A percentile compares a stretch with the other conserved stretches of the same genome.
phyloP scores from a whole-genome alignment of 768 basidiomycete species.

The Pulveroboletus ravenelii region DNA sequence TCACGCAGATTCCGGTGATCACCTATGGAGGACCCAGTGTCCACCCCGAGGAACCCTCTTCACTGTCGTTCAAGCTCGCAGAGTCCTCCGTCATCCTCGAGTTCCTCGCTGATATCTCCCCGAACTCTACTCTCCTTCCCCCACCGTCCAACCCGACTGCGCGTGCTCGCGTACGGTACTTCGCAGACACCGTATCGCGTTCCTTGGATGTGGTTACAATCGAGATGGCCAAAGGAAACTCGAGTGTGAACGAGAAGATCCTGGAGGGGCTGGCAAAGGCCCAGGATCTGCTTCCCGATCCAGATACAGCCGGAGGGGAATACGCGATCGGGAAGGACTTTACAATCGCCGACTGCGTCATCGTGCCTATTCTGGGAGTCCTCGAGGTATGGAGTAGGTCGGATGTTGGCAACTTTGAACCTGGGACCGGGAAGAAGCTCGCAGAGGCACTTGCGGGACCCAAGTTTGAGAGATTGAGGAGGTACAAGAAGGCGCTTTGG shows the following conservation, averaged over 20 bases:
- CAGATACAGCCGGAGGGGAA: slow-evolving; percentile 38
- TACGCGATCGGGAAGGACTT: slow-evolving; percentile 38
- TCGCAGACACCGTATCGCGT: slow-evolving; percentile 48
- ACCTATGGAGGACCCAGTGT: slow-evolving; percentile 54
- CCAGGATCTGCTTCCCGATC: slow-evolving; percentile 19
- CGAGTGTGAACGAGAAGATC: slow-evolving; percentile 23
- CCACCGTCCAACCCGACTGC: slow-evolving; percentile 39
- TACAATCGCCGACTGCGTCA: slow-evolving; percentile 55
- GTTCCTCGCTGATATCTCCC: slow-evolving; percentile 58
- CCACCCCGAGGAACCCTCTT: slow-evolving; percentile 51
- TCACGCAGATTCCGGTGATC: slow-evolving; percentile 48
- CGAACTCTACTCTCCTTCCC: slow-evolving; percentile 45
- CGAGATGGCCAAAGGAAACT: background rate
- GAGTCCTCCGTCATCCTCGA: slow-evolving; percentile 64
- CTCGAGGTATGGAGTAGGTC: slow-evolving; percentile 39
- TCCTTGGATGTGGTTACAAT: slow-evolving; percentile 1
- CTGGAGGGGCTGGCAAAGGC: background rate
- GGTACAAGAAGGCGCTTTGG: slow-evolving; percentile 45
- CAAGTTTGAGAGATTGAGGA: slow-evolving; percentile 44
- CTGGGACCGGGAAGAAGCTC: slow-evolving; percentile 42
- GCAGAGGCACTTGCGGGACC: slow-evolving; percentile 37
- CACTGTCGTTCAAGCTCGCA: slow-evolving; percentile 53
- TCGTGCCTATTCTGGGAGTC: slow-evolving; percentile 52
- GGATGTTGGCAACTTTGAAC: slow-evolving; percentile 45
- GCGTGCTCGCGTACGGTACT: slow-evolving; percentile 57